Conservation (phyloP, 2,329 filamentous ascomycete genomes). For the Colletotrichum sp. region DNA sequence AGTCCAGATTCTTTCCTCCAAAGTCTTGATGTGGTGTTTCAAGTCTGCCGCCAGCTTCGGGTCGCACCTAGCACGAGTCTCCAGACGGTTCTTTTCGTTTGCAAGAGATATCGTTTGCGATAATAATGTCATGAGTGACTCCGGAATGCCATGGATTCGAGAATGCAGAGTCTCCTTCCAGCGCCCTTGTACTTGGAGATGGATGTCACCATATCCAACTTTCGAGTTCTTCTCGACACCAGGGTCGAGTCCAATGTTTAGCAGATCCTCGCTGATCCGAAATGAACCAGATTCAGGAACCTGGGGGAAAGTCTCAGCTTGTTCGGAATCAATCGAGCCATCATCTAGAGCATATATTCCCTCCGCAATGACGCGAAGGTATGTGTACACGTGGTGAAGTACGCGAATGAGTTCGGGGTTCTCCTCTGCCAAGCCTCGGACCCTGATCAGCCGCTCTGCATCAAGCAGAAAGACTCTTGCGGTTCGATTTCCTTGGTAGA, state of each 20-base stretch:
- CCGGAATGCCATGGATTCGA: slow-evolving; percentile 48
- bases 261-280: slow-evolving; percentile 26
- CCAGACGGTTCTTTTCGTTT: slow-evolving; percentile 41
- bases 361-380: slow-evolving; percentile 47
- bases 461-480: slow-evolving; percentile 34
- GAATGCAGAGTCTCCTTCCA: slow-evolving; percentile 47
- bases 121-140: slow-evolving; percentile 42
- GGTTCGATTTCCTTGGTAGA: background rate
- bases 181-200: slow-evolving; percentile 41
- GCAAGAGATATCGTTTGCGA: slow-evolving; percentile 45
- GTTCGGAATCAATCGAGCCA: background rate
- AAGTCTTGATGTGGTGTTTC: slow-evolving; percentile 30
- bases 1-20: slow-evolving; percentile 35
- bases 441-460: slow-evolving; percentile 45
- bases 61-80: slow-evolving; percentile 24
- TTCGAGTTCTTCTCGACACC: slow-evolving; percentile 35
- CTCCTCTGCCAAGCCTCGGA: slow-evolving; percentile 36
- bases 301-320: background rate
- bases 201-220: slow-evolving; percentile 47
- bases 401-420: slow-evolving; percentile 42
- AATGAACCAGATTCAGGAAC: slow-evolving; percentile 20
- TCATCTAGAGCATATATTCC: slow-evolving; percentile 26
- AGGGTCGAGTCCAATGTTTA: slow-evolving; percentile 25
- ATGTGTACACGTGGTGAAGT: slow-evolving; percentile 51
- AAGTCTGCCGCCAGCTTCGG: slow-evolving; percentile 28